Evolutionary conservation across 208 protist species (phyloP).

Genomic region (Wallacemonas sp.): DNA sequence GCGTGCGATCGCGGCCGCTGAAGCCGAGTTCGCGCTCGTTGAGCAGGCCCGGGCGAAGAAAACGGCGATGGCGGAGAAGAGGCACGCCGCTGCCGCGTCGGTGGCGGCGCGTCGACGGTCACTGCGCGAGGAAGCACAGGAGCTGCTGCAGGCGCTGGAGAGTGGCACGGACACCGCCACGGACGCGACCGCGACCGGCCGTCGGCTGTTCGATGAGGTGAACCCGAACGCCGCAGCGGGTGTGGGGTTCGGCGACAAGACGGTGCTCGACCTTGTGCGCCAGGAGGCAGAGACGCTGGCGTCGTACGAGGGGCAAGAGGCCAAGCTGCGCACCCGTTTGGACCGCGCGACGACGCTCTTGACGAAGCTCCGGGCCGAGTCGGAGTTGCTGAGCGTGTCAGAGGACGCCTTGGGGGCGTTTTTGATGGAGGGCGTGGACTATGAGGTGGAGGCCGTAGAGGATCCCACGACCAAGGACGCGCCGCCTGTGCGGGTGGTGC

Average conservation of each 20-base stretch:
- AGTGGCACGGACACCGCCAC: neutral
- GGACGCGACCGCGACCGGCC: neutral
- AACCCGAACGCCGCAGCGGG: conserved; percentile 6
- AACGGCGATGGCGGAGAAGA: conserved; percentile 1
- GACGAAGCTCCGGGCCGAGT: conserved; percentile 4
- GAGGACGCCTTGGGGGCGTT: conserved; percentile 24
- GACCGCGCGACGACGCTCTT: neutral
- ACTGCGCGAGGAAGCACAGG: neutral
- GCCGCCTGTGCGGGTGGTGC: neutral
- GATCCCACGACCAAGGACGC: neutral
- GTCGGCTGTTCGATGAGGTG: neutral
- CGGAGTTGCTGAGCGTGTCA: conserved; percentile 20
- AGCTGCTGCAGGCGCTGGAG: neutral
- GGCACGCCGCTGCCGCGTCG: neutral
- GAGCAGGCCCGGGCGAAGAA: neutral
- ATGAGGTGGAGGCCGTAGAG: neutral
- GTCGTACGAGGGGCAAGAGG: conserved; percentile 11
- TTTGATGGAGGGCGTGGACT: conserved; percentile 10
- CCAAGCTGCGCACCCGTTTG: conserved; percentile 1
- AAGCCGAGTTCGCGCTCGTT: neutral
- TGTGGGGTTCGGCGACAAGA: neutral
- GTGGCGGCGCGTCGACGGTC: neutral
- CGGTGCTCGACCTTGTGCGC: neutral
- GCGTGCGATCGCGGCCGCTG: neutral
- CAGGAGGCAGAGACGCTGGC: conserved; percentile 14